Evolutionary conservation across 768 basidiomycete species (phyloP).

Genomic region (Rhizopogon vesiculosus): DNA sequence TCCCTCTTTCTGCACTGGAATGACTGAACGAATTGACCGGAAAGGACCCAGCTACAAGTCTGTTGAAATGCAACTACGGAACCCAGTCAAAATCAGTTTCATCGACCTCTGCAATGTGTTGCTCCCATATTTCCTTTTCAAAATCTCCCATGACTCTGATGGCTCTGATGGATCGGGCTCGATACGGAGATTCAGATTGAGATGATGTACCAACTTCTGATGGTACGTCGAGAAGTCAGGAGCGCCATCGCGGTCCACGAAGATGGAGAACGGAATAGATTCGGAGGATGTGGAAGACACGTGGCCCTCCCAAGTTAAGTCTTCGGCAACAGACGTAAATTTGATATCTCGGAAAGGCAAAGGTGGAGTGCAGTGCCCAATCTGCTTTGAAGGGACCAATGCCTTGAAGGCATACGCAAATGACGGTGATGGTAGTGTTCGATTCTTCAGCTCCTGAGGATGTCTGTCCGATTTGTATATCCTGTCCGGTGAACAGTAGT

Average conservation of each 20-base stretch:
- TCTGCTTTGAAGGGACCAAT: not conserved
- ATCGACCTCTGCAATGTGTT: not conserved
- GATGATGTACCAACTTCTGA: not conserved
- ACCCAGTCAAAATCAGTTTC: not conserved
- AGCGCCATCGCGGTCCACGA: not conserved
- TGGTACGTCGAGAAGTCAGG: conserved; percentile 1
- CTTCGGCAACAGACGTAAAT: conserved; percentile 5
- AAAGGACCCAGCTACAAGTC: not conserved
- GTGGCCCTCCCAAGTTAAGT: not conserved
- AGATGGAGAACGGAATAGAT: not conserved
- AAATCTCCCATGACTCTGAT: conserved; percentile 14
- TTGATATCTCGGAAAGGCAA: not conserved
- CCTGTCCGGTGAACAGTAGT: not conserved
- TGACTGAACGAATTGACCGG: conserved; percentile 1
- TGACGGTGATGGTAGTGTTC: not conserved
- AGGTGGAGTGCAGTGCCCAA: too few species aligned
- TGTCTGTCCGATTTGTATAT: conserved; percentile 4
- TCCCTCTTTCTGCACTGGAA: not conserved
- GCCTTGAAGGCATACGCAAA: not conserved
- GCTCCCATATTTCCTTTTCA: too few species aligned
- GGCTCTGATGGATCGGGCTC: not conserved
- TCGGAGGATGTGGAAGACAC: not conserved
- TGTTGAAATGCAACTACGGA: conserved; percentile 2
- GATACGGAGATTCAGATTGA: not conserved
- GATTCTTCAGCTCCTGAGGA: not conserved